phyloP scores from a whole-genome alignment of 257 asterid species.

The Echium plantagineum region DNA sequence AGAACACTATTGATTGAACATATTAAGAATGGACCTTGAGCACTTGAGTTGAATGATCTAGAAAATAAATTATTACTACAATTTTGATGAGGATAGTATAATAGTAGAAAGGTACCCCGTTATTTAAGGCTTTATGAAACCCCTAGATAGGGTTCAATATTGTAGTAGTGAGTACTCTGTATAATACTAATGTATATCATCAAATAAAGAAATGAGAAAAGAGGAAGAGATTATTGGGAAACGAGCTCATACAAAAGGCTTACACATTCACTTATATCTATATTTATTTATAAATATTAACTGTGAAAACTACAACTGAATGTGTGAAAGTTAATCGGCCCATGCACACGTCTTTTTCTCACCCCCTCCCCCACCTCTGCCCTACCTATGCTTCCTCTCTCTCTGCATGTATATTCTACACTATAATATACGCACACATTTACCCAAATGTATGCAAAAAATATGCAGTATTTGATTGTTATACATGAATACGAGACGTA shows the following conservation, averaged over 20 bases:
- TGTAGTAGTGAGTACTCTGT: not conserved
- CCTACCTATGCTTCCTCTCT: slow-evolving; percentile 15
- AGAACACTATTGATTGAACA: not conserved
- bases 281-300: slow-evolving; percentile 24
- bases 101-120: slow-evolving; percentile 53
- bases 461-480: too few relatives aligned
- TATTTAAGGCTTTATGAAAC: slow-evolving; percentile 55
- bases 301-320: slow-evolving; percentile 83
- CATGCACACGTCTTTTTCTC: slow-evolving; percentile 86
- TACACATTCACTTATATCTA: slow-evolving; percentile 8
- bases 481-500: too few relatives aligned
- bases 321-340: slow-evolving; percentile 63
- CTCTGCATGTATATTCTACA: too few relatives aligned
- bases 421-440: too few relatives aligned
- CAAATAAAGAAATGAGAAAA: not conserved
- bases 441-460: too few relatives aligned
- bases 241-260: slow-evolving; percentile 16
- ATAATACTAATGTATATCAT: too few relatives aligned
- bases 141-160: slow-evolving; percentile 1
- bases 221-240: slow-evolving; percentile 16
- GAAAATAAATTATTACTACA: slow-evolving; percentile 19
- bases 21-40: slow-evolving; percentile 9
- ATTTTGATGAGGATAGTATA: slow-evolving; percentile 25
- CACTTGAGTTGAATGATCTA: not conserved
- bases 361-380: slow-evolving; percentile 43